Evolutionary conservation across 1,284 basidiomycete species (phyloP).

Genomic region (Ustilago crameri): DNA sequence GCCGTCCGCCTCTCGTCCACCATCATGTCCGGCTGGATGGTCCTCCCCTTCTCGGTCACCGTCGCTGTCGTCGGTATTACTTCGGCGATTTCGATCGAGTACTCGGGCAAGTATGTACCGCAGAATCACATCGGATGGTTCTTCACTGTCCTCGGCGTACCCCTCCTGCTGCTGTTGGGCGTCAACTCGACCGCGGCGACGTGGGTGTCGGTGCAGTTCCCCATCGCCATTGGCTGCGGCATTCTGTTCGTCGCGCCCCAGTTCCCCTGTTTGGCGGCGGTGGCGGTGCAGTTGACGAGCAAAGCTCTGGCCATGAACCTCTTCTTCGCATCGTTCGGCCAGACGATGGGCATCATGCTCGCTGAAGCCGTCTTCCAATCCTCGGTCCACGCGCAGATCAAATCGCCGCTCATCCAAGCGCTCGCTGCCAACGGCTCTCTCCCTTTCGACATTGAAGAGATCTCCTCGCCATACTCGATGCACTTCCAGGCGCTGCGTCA

Average conservation of each 20-base stretch:
- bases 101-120: constrained; percentile 25
- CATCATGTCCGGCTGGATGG: constrained; percentile 45
- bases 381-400: constrained; percentile 28
- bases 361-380: constrained; percentile 46
- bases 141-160: constrained; percentile 39
- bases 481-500: constrained; percentile 15
- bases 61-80: constrained; percentile 36
- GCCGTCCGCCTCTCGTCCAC: constrained; percentile 24
- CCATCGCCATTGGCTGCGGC: constrained; percentile 36
- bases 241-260: constrained; percentile 46
- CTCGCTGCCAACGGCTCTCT: constrained; percentile 25
- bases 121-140: constrained; percentile 48
- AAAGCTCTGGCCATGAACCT: constrained; percentile 31
- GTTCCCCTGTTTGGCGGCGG: constrained; percentile 37
- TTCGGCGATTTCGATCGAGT: constrained; percentile 36
- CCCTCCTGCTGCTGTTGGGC: constrained; percentile 24
- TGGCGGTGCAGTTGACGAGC: constrained; percentile 22
- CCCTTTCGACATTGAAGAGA: constrained; percentile 36
- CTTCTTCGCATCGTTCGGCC: constrained; percentile 40
- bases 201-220: constrained; percentile 38
- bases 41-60: constrained; percentile 37
- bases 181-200: constrained; percentile 11
- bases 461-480: constrained; percentile 34
- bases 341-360: constrained; percentile 48
- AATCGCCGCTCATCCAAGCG: constrained; percentile 12